Base-by-base conservation (phyloP, 352 stramenopile genomes). In the Phytophthora meadii region DNA sequence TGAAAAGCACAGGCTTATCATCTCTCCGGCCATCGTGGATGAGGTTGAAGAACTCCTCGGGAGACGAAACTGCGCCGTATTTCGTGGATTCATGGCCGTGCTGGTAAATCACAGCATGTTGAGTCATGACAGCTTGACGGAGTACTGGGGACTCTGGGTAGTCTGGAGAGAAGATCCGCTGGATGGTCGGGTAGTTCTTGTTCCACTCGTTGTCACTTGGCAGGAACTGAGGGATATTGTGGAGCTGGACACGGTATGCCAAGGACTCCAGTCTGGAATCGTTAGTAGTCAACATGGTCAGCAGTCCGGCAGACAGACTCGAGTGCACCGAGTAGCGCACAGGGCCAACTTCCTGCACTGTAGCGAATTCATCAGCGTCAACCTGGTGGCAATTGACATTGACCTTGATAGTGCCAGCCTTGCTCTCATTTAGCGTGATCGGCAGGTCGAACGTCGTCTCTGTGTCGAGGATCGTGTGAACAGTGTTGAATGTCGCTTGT, bases 271-370 rank as follows among this genome's bases (percentile, higher is more conserved):
- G 30, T 37, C 32, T 55, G 19, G n/a, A 24, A 42, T 67, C 47
- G 3, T 68, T 56, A 4, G 55, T 54, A 25, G 61, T 51, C 10
- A 64, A 47, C 45, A 48, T 54, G 2, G 52, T 61, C 15, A 77
- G 36, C 5, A 75, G 24, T n/a, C 61, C 65, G 0, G 59, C 61
- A 1, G 60, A 44, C 24, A 72, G 22, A 42, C 70, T 77, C n/a
- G 66, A 72, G 48, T 77, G 70, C 17, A 75, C 56, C 17, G 70
- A 77, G 53, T 75, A 75, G 44, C 63, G 65, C 8, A 77, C 70
- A 14, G 70, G 70, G 2, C 70, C 70, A 22, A 57, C 57, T 44
- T 72, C 65, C 30, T 62, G 46, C 19, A 75, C 22, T 19, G 54
- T 14, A 9, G 57, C 40, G 40, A 61, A 22, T 7, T 47, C 40